phyloP scores from a whole-genome alignment of 2,329 filamentous ascomycete species.

The Fusarium brachygibbosum region DNA sequence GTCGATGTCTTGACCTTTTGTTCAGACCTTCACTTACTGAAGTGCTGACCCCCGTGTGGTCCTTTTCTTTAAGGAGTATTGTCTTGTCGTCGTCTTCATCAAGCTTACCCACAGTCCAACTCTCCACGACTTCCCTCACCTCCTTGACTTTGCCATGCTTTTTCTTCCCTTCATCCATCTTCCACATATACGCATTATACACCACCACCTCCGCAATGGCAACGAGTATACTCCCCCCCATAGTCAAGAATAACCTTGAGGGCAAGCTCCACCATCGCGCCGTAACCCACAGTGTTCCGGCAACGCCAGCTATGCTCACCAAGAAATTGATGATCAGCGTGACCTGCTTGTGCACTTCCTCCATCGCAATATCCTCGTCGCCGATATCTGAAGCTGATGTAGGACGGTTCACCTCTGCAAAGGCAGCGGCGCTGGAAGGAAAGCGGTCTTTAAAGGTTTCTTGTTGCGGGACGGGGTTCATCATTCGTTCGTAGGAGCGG shows the following conservation, averaged over 20 bases:
- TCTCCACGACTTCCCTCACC: conserved; percentile 76
- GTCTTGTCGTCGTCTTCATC: conserved; percentile 48
- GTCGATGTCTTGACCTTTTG: conserved; percentile 15
- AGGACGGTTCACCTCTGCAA: conserved; percentile 67
- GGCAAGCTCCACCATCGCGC: conserved; percentile 82
- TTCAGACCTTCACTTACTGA: conserved; percentile 49
- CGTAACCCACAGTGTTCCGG: conserved; percentile 81
- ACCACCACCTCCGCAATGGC: conserved; percentile 83
- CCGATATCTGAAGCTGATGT: conserved; percentile 62
- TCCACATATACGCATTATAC: conserved; percentile 80
- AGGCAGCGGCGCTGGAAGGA: conserved; percentile 67
- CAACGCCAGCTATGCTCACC: conserved; percentile 85
- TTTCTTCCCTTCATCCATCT: conserved; percentile 76
- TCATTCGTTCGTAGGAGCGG: conserved; percentile 84
- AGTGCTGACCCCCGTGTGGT: conserved; percentile 30
- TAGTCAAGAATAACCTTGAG: conserved; percentile 75
- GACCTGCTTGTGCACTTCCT: conserved; percentile 83
- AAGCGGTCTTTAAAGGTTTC: conserved; percentile 73
- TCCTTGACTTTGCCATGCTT: conserved; percentile 73
- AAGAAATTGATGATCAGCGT: conserved; percentile 91
- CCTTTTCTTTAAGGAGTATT: conserved; percentile 46
- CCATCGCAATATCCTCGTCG: conserved; percentile 75
- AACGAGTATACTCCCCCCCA: conserved; percentile 77
- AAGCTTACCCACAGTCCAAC: conserved; percentile 73
- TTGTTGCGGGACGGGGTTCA: conserved; percentile 68